Conservation (phyloP, 192 early-diverging fungal species). For the Coemansia sp. region DNA sequence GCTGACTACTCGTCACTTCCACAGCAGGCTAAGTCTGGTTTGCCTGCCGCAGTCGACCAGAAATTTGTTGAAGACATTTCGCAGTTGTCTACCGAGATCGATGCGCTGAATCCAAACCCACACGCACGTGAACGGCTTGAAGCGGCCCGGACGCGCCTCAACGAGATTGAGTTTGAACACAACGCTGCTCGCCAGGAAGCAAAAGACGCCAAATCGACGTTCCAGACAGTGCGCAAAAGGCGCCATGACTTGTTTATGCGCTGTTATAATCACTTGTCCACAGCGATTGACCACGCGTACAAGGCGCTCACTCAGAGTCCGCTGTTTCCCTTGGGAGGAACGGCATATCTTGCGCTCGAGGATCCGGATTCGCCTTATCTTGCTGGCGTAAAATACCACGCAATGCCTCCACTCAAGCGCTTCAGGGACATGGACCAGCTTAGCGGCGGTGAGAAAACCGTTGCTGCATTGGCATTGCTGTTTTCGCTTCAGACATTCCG, state of each 20-base stretch:
- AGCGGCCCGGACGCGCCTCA: slow-evolving; percentile 76
- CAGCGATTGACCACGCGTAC: slow-evolving; percentile 93
- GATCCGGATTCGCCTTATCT: slow-evolving; percentile 94
- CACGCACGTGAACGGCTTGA: slow-evolving; percentile 85
- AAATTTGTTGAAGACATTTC: slow-evolving; percentile 33
- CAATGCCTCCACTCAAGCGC: slow-evolving; percentile 99
- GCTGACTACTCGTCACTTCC: slow-evolving; percentile 44
- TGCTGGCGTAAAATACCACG: slow-evolving; percentile 94
- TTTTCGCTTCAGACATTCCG: slow-evolving; percentile 96
- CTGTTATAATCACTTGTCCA: slow-evolving; percentile 87
- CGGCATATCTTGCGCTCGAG: slow-evolving; percentile 90
- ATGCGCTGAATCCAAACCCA: slow-evolving; percentile 88
- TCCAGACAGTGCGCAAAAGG: slow-evolving; percentile 67
- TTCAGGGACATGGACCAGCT: slow-evolving; percentile 99
- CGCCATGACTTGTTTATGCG: slow-evolving; percentile 76
- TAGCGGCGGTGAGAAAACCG: slow-evolving; percentile 98
- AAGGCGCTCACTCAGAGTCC: slow-evolving; percentile 88
- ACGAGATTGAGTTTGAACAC: slow-evolving; percentile 81
- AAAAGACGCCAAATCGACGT: slow-evolving; percentile 78
- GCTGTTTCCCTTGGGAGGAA: slow-evolving; percentile 89
- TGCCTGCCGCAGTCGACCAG: slow-evolving; percentile 31
- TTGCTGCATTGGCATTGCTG: slow-evolving; percentile 93
- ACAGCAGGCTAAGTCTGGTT: slow-evolving; percentile 20
- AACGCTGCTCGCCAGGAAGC: slow-evolving; percentile 77
- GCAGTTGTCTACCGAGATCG: slow-evolving; percentile 59